Evolutionary conservation across 441 rosid genomes (phyloP).

Genomic region (Croton setiger): DNA sequence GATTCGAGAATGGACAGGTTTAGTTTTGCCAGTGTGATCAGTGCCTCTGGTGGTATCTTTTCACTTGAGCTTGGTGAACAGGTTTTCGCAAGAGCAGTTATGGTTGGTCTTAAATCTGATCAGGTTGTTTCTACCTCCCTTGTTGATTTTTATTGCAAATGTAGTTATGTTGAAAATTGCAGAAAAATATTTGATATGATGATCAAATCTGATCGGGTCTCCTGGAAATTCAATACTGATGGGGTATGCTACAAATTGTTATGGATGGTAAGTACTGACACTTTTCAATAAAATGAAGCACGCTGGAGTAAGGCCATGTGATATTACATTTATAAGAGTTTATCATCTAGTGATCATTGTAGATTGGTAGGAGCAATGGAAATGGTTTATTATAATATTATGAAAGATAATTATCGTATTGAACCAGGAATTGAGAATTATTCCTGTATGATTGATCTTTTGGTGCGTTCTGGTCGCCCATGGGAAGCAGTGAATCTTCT

Average conservation of each 20-base stretch:
- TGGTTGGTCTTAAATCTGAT: constrained; percentile 60
- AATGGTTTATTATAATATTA: constrained; percentile 53
- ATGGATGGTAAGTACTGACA: constrained; percentile 50
- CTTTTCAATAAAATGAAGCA: constrained; percentile 66
- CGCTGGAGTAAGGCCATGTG: constrained; percentile 44
- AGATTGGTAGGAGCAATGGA: constrained; percentile 72
- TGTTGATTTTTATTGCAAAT: constrained; percentile 81
- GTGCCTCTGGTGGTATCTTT: constrained; percentile 68
- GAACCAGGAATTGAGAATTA: constrained; percentile 68
- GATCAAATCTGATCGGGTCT: constrained; percentile 50
- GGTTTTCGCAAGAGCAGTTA: constrained; percentile 53
- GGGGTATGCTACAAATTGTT: constrained; percentile 79
- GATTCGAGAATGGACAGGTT: constrained; percentile 54
- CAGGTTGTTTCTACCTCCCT: constrained; percentile 65
- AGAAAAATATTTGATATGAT: constrained; percentile 57
- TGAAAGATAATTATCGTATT: constrained; percentile 52
- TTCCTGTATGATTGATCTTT: constrained; percentile 81
- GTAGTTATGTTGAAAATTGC: constrained; percentile 61
- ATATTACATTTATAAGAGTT: constrained; percentile 54
- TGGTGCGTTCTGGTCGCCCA: constrained; percentile 66
- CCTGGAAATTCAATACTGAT: constrained; percentile 85
- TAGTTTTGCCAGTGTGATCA: constrained; percentile 61
- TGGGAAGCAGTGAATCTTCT: constrained; percentile 57
- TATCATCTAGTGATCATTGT: constrained; percentile 78
- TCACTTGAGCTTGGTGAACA: constrained; percentile 74